Base-by-base conservation (phyloP, 805 yeast species). In the Candida ponderosae region DNA sequence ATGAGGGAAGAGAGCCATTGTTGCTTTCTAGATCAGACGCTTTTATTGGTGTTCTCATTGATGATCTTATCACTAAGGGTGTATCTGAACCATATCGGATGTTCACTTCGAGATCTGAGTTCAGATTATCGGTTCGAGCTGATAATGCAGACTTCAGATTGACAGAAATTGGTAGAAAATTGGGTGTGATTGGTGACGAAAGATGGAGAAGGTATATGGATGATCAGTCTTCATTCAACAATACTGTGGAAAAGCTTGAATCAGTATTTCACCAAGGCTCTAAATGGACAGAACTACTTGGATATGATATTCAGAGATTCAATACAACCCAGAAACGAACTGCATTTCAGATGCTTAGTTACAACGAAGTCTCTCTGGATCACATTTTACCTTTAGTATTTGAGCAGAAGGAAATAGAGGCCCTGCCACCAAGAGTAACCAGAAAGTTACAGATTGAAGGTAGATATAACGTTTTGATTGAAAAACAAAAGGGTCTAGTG, bases 101-200 rank as follows among this genome's bases (percentile, higher is more conserved):
- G 98, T 93, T 93, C 54, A 93, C 98, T 0, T 87, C 97, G 6
- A 72, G 99, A 35, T 84, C 96, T 0, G 99, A 93, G 56, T 93
- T 87, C 56, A 69, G 98, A 54, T 76, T 93, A 29, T 80, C 88
- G 26, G 86, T 88, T 5, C 68, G 99, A 41, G 80, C 96, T 0
- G 98, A 93, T 57, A 93, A 93, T 63, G 97, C 99, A 0, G 97
- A 94, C 53, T 59, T 74, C 39, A 65, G 99, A 43, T 63, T 93
- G 39, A 89, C 97, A 0, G 76, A 68, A 37, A 56, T 62, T 39
- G 98, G 95, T 1, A 59, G 70, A 34, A 50, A 65, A 3, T 54
- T 70, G 0, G 97, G 97, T 0, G 79, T 81, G 4, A 81, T 90
- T 0, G 50, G 75, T 3, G 70, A 74, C 14, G 60, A 60, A 2